phyloP scores from a whole-genome alignment of 2,329 filamentous ascomycete species.

The Botrytis deweyae region DNA sequence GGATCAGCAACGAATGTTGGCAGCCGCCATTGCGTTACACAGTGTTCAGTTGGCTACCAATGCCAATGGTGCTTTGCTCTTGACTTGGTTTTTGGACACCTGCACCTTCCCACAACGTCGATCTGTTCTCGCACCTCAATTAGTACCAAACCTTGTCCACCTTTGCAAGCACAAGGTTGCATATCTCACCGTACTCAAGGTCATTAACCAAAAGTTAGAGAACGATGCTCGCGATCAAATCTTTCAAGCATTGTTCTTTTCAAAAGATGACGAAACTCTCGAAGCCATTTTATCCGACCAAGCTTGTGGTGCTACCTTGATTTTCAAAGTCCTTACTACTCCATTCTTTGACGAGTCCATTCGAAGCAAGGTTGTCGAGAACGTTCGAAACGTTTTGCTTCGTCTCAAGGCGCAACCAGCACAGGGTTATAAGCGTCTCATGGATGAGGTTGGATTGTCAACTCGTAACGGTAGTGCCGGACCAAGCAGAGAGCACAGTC shows the following conservation, averaged over 20 bases:
- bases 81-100: slow-evolving; percentile 98
- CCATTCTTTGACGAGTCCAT: slow-evolving; percentile 96
- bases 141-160: slow-evolving; percentile 90
- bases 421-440: slow-evolving; percentile 96
- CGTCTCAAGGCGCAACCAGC: slow-evolving; percentile 90
- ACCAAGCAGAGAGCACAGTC: slow-evolving; percentile 37
- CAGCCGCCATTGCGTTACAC: slow-evolving; percentile 91
- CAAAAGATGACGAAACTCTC: slow-evolving; percentile 77
- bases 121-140: slow-evolving; percentile 84
- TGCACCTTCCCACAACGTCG: slow-evolving; percentile 92
- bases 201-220: slow-evolving; percentile 97
- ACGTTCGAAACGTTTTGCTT: slow-evolving; percentile 82
- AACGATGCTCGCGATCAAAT: slow-evolving; percentile 88
- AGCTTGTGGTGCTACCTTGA: slow-evolving; percentile 87
- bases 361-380: slow-evolving; percentile 83
- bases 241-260: slow-evolving; percentile 89
- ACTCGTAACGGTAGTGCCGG: slow-evolving; percentile 52
- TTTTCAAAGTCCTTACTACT: slow-evolving; percentile 97
- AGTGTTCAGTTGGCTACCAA: slow-evolving; percentile 96
- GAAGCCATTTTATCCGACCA: slow-evolving; percentile 91
- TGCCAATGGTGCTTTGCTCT: slow-evolving; percentile 85
- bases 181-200: slow-evolving; percentile 93
- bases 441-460: slow-evolving; percentile 96
- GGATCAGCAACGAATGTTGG: slow-evolving; percentile 92
- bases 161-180: slow-evolving; percentile 98